phyloP scores from a whole-genome alignment of 208 protist species.

The Acanthamoeba culbertsoni region DNA sequence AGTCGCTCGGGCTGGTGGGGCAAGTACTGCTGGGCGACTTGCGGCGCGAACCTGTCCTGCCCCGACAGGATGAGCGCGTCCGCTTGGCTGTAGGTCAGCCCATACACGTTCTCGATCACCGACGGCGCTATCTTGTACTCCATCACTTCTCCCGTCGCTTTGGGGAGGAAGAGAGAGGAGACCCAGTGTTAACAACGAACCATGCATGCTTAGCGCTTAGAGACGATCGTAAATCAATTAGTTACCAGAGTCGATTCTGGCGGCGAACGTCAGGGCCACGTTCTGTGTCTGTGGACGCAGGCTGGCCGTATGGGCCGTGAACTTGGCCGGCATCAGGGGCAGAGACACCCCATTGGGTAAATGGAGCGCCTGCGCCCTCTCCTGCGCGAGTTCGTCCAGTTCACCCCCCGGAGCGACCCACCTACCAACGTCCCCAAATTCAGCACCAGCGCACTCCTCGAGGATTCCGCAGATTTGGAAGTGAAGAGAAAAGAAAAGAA shows the following conservation, averaged over 20 bases:
- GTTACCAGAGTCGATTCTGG: background rate
- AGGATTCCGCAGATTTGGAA: too few relatives aligned
- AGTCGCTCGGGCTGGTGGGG: background rate
- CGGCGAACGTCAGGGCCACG: constrained; percentile 11
- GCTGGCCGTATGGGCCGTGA: background rate
- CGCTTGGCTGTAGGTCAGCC: constrained; percentile 11
- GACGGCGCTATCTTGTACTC: background rate
- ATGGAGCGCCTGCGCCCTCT: background rate
- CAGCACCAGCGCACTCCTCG: too few relatives aligned
- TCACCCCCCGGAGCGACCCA: background rate
- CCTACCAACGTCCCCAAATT: background rate
- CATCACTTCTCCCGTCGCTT: background rate
- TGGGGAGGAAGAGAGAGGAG: background rate
- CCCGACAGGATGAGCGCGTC: background rate
- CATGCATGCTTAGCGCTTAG: background rate
- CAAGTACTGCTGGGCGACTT: background rate
- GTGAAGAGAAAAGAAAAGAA: too few relatives aligned
- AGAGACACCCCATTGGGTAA: background rate
- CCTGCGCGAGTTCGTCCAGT: background rate
- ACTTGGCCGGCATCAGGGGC: background rate
- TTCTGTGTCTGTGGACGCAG: background rate
- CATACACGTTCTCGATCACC: background rate
- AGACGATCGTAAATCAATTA: background rate
- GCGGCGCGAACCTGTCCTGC: background rate
- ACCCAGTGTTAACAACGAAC: background rate